Percentiles rank a stretch among this genome's conserved stretches.
These are phyloP conservation scores for Solanum pinnatisectum DNA, from an alignment of 257 asterid genomes.

Conservation along the genomic window DNA sequence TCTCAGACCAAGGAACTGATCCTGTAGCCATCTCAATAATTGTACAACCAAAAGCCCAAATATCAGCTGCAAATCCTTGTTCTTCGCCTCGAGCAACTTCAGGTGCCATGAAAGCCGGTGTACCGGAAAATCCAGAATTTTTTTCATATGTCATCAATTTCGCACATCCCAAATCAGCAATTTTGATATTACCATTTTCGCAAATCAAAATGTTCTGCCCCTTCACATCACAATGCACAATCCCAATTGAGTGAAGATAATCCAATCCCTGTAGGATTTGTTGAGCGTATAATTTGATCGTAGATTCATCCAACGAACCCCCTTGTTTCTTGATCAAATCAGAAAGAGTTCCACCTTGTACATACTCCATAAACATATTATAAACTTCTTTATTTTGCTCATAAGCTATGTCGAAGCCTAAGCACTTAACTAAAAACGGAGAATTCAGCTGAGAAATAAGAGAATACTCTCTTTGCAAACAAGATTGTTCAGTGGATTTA, in stretches of 20 bases:
- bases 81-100: conserved; percentile 84
- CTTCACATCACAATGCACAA: conserved; percentile 77
- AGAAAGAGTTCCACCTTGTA: conserved; percentile 62
- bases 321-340: conserved; percentile 46
- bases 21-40: conserved; percentile 87
- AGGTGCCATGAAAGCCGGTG: conserved; percentile 89
- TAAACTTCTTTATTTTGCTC: conserved; percentile 12
- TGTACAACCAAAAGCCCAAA: conserved; percentile 79
- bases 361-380: conserved; percentile 69
- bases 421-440: conserved; percentile 40
- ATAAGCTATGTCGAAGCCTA: conserved; percentile 40
- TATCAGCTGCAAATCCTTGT: conserved; percentile 66
- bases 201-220: conserved; percentile 51
- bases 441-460: conserved; percentile 54
- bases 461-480: conserved; percentile 36
- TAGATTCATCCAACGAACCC: conserved; percentile 28
- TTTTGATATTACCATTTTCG: conserved; percentile 30
- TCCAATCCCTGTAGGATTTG: conserved; percentile 48
- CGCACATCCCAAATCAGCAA: conserved; percentile 84
- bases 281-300: conserved; percentile 23
- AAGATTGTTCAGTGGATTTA: conserved; percentile 43
- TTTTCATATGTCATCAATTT: conserved; percentile 6
- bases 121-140: conserved; percentile 39
- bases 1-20: conserved; percentile 61
- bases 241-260: conserved; percentile 40